Base-by-base conservation (phyloP, 192 early-diverging fungal species). In the Entrophospora sp. region DNA sequence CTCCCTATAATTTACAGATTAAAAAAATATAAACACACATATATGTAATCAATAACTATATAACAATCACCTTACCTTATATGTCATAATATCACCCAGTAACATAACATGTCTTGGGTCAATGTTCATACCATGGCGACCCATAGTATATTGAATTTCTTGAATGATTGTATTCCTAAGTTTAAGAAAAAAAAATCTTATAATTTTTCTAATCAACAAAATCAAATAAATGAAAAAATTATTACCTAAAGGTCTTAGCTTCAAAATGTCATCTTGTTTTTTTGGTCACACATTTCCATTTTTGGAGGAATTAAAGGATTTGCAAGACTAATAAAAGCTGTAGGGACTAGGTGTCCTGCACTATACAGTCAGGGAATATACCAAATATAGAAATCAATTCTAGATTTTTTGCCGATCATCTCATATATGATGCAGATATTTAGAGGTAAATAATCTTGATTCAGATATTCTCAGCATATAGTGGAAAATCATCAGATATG, bases 21-120 rank as follows among this genome's bases (percentile, higher is more conserved):
- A 31, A 37, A 7, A 2, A 2, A 48, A 53, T 22, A 12, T 20
- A 35, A 8, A 25, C 24, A 9, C 12, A 9, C 5, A 35, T 36
- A 40, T 51, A 28, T n/a, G n/a, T 62, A 3, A 57, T 12, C 25
- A 40, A 35, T 22, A 9, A 36, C 25, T 7, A 5, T n/a, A 75
- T 8, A 8, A n/a, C 31, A 18, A 67, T 69, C 34, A 57, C 16
- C 61, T 60, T 44, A 80, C 85, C 85, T 97, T 97, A 73, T 84
- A 93, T 0, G 93, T 91, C 96, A 99, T 99, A 56, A 98, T 83
- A 77, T 99, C 97, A 46, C 89, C 94, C 18, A 99, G 77, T 67
- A 99, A 80, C 90, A 94, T 95, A 61, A 96, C 85, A 70, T 99
- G 97, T 22, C 97, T 88, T 42, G 80, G 83, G 75, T 99, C 95